Conservation (phyloP, 2,329 filamentous ascomycete genomes). For the Colletotrichum sp. region DNA sequence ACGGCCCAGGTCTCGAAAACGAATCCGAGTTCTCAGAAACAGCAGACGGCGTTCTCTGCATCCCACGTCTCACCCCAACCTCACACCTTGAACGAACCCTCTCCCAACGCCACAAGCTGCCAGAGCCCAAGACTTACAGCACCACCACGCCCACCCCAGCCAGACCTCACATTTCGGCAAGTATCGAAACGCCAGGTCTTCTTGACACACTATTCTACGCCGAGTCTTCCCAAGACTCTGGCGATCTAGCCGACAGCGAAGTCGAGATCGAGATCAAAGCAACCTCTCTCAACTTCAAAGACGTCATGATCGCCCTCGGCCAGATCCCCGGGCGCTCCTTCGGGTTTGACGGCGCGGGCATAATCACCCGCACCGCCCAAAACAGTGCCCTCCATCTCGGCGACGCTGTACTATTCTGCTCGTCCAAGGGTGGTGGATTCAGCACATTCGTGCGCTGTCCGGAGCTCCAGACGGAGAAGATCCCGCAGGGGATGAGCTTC, state of each 20-base stretch:
- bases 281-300: slow-evolving; percentile 38
- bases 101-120: not conserved
- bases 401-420: slow-evolving; percentile 25
- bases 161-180: not conserved
- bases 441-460: slow-evolving; percentile 24
- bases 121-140: not conserved
- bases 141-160: not conserved
- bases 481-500: slow-evolving; percentile 39
- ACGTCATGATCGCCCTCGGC: slow-evolving; percentile 39
- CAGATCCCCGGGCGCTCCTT: slow-evolving; percentile 33
- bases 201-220: not conserved
- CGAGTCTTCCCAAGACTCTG: not conserved
- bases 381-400: slow-evolving; percentile 26
- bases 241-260: slow-evolving; percentile 16
- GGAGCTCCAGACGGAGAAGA: slow-evolving; percentile 30
- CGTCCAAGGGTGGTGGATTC: slow-evolving; percentile 13
- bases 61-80: slow-evolving; percentile 13
- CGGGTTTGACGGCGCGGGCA: slow-evolving; percentile 37
- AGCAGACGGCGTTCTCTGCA: not conserved
- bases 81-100: not conserved
- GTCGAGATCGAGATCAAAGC: slow-evolving; percentile 31
- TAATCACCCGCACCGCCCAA: slow-evolving; percentile 32
- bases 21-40: not conserved
- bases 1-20: not conserved
- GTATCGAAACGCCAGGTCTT: not conserved